These are phyloP conservation scores for Penicillium sp. DNA, from an alignment of 2,329 filamentous ascomycete genomes.

Conservation along the genomic window DNA sequence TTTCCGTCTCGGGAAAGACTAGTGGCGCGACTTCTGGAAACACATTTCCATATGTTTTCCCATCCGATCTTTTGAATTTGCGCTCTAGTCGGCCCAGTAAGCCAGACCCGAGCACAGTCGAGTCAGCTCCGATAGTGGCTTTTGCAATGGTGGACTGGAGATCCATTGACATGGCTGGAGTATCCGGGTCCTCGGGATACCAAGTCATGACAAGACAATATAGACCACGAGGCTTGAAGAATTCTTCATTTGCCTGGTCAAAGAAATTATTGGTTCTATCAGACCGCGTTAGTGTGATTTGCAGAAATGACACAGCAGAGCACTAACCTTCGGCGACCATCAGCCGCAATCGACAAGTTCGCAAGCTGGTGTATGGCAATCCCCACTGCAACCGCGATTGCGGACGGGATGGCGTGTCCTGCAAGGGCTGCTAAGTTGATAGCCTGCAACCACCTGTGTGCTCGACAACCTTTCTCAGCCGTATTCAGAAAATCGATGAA, in stretches of 20 bases:
- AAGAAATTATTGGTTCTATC: background rate
- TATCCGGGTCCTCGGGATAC: background rate
- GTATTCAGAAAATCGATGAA: slow-evolving; percentile 53
- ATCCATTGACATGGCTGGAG: background rate
- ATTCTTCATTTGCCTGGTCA: background rate
- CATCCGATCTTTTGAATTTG: background rate
- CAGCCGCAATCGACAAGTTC: background rate
- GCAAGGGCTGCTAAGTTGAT: background rate
- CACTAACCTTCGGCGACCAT: background rate
- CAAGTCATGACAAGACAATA: background rate
- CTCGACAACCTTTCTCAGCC: slow-evolving; percentile 25
- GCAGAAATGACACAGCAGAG: too few species aligned
- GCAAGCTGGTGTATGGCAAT: background rate
- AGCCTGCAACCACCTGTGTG: background rate
- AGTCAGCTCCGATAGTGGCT: too few species aligned
- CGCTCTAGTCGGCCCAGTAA: background rate
- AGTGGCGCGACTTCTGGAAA: background rate
- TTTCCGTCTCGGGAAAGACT: background rate
- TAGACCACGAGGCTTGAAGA: background rate
- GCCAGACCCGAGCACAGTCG: too few species aligned
- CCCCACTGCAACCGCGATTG: background rate
- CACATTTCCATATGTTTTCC: background rate
- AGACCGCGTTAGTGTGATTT: too few species aligned
- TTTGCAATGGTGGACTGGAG: background rate
- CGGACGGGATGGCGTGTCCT: background rate